Evolutionary conservation across 176 grass and related monocot species (phyloP).

Genomic region (Echinochloa phyllopogon): DNA sequence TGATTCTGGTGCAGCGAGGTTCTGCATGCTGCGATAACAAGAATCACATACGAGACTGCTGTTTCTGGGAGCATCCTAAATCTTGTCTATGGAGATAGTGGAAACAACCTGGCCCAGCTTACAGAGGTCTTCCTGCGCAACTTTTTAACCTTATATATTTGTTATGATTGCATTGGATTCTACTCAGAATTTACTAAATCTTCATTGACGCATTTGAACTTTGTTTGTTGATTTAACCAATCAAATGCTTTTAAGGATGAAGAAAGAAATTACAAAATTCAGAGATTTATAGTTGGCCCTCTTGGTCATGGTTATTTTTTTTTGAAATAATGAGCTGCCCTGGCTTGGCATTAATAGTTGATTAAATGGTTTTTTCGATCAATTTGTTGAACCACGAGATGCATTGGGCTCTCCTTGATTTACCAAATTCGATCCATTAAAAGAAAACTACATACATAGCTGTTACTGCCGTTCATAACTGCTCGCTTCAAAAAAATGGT

Average conservation of each 20-base stretch:
- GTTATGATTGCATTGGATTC: background rate
- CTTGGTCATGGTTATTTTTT: background rate
- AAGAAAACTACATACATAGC: background rate
- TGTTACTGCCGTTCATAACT: background rate
- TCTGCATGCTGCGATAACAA: slow-evolving; percentile 39
- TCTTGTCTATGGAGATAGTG: slow-evolving; percentile 47
- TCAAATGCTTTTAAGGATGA: background rate
- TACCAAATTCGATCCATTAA: background rate
- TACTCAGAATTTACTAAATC: background rate
- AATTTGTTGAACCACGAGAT: background rate
- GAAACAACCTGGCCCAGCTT: slow-evolving; percentile 38
- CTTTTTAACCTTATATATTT: slow-evolving; percentile 10
- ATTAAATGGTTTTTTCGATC: background rate
- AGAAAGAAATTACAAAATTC: background rate
- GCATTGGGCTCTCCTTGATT: background rate
- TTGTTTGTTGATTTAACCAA: background rate
- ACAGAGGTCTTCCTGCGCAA: slow-evolving; percentile 33
- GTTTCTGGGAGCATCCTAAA: slow-evolving; percentile 31
- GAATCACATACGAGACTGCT: slow-evolving; percentile 49
- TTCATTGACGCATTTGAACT: background rate
- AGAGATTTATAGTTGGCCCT: background rate
- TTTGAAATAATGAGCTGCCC: background rate
- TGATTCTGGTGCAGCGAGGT: slow-evolving; percentile 31
- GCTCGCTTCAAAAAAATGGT: background rate
- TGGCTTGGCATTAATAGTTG: background rate